Evolutionary conservation across 2,329 filamentous ascomycete genomes (phyloP).

Genomic region (Hymenoscyphus infarciens): DNA sequence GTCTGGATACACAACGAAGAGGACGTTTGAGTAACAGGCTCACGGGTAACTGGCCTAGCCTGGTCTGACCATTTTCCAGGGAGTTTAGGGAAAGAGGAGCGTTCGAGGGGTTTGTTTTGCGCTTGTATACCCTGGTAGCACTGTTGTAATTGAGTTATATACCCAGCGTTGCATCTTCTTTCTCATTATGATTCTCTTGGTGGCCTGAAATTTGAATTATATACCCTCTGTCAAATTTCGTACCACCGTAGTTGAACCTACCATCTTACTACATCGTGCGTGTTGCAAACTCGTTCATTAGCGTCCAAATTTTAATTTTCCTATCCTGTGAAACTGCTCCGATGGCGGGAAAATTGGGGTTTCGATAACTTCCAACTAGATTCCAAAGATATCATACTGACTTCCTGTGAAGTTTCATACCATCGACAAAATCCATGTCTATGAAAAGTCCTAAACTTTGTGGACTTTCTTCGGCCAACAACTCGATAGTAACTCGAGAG

Average conservation of each 20-base stretch:
- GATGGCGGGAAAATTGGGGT: not conserved
- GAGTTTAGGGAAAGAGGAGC: not conserved
- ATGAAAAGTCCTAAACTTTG: conserved; percentile 36
- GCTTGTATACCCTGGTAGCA: not conserved
- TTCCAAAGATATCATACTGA: not conserved
- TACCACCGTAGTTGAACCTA: no score
- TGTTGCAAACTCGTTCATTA: not conserved
- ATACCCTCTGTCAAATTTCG: not conserved
- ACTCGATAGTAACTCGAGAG: conserved; percentile 31
- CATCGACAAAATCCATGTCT: conserved; percentile 36
- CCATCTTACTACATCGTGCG: no score
- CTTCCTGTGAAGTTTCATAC: conserved; percentile 20
- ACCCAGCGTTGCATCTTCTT: not conserved
- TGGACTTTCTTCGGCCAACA: conserved; percentile 33
- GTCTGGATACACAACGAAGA: not conserved
- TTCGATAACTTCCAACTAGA: not conserved
- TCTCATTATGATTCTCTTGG: not conserved
- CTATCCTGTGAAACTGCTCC: not conserved
- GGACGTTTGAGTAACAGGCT: no score
- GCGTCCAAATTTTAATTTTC: not conserved
- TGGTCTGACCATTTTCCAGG: no score
- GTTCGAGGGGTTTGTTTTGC: not conserved
- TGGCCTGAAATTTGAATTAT: no score
- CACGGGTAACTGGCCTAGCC: no score
- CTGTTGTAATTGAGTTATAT: not conserved